Conservation (phyloP, 2,329 filamentous ascomycete genomes). For the Diaporthe sp. region DNA sequence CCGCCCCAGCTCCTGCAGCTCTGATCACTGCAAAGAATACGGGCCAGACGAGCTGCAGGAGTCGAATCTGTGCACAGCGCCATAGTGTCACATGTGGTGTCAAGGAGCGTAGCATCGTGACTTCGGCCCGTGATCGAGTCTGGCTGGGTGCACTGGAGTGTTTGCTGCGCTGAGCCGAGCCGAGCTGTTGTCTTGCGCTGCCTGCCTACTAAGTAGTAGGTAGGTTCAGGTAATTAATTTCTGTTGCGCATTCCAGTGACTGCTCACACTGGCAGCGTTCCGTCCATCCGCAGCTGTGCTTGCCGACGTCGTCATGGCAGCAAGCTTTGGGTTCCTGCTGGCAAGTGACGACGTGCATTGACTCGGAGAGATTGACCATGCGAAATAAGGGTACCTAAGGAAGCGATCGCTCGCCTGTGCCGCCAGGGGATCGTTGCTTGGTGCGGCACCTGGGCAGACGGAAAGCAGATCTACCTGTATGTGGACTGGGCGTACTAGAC, state of each 20-base stretch:
- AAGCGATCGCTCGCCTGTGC: constrained; percentile 16
- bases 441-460: constrained; percentile 13
- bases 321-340: constrained; percentile 10
- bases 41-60: constrained; percentile 7
- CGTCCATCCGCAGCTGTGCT: neutral
- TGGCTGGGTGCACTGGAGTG: neutral
- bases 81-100: constrained; percentile 32
- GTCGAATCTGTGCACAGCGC: constrained; percentile 27
- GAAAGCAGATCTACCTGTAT: constrained; percentile 27
- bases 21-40: constrained; percentile 12
- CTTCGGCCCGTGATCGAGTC: constrained; percentile 31
- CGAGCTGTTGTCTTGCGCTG: neutral
- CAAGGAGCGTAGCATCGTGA: constrained; percentile 28
- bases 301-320: constrained; percentile 15
- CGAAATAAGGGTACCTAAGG: constrained; percentile 9
- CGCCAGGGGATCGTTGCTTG: constrained; percentile 32
- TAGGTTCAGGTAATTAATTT: neutral
- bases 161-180: neutral
- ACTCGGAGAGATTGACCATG: constrained; percentile 30
- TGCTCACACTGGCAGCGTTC: neutral
- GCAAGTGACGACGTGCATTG: constrained; percentile 30
- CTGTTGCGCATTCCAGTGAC: neutral
- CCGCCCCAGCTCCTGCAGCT: constrained; percentile 19
- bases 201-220: neutral
- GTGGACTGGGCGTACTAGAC: constrained; percentile 19